These are phyloP conservation scores for Fusarium caatingaense DNA, from an alignment of 2,329 filamentous ascomycete genomes.

Conservation along the genomic window DNA sequence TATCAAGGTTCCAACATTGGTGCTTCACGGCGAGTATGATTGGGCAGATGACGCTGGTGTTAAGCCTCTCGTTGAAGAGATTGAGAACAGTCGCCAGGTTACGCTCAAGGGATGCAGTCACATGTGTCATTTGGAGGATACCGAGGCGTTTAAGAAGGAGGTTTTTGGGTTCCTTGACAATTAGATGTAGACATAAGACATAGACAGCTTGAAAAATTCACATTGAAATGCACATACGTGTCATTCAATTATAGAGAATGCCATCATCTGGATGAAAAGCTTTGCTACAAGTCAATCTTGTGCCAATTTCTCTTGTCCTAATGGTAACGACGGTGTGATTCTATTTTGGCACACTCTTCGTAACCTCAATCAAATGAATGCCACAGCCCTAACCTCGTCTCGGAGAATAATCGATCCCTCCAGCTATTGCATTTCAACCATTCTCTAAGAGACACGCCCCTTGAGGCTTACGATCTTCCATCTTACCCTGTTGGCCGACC, in stretches of 20 bases:
- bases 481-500: neutral
- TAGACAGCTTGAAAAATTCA: neutral
- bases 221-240: neutral
- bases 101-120: conserved; percentile 11
- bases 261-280: neutral
- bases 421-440: neutral
- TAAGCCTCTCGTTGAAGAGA: conserved; percentile 8
- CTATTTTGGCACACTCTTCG: neutral
- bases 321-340: neutral
- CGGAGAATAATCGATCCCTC: neutral
- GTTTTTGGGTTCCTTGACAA: neutral
- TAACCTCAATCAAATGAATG: neutral
- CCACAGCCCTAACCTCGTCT: neutral
- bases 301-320: neutral
- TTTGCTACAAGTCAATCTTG: neutral
- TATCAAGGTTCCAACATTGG: conserved; percentile 8
- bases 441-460: neutral
- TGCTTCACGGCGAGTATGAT: conserved; percentile 5
- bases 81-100: conserved; percentile 5
- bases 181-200: neutral
- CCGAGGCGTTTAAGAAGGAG: conserved; percentile 13
- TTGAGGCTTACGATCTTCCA: neutral
- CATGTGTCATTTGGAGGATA: conserved; percentile 5
- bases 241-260: neutral
- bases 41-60: conserved; percentile 7